phyloP scores from a whole-genome alignment of 305 asterid species.

The Salvia sclarea region DNA sequence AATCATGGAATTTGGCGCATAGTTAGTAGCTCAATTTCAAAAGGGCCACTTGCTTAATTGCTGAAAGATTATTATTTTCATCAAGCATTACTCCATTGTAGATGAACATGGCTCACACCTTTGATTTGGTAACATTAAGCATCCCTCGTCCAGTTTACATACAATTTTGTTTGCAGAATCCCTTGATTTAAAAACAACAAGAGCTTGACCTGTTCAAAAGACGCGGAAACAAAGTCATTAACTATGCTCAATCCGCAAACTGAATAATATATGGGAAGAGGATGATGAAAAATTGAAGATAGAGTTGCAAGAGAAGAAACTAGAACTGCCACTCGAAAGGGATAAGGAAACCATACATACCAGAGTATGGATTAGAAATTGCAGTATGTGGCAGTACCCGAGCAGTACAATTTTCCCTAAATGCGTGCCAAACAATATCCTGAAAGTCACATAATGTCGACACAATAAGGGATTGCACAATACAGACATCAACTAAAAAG shows the following conservation, averaged over 20 bases:
- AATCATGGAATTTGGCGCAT: slow-evolving; percentile 1
- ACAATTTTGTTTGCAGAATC: slow-evolving; percentile 60
- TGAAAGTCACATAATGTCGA: slow-evolving; percentile 37
- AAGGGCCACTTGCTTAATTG: neutral
- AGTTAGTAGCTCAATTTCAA: slow-evolving; percentile 4
- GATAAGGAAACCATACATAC: slow-evolving; percentile 43
- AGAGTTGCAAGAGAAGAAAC: neutral
- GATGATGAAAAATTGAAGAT: neutral
- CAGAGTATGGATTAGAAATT: slow-evolving; percentile 61
- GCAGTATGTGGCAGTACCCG: slow-evolving; percentile 66
- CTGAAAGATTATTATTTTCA: neutral
- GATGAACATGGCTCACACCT: slow-evolving; percentile 49
- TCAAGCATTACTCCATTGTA: neutral
- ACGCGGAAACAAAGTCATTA: slow-evolving; percentile 3
- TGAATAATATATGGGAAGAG: neutral
- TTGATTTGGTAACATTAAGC: slow-evolving; percentile 66
- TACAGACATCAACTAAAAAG: slow-evolving; percentile 5
- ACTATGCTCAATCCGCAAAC: neutral
- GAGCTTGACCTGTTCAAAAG: slow-evolving; percentile 68
- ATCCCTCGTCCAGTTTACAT: slow-evolving; percentile 51
- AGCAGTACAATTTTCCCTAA: slow-evolving; percentile 58
- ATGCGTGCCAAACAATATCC: slow-evolving; percentile 82
- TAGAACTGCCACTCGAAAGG: neutral
- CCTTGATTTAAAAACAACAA: slow-evolving; percentile 56
- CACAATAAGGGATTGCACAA: slow-evolving; percentile 17